A percentile compares a stretch with the other conserved stretches of the same genome.
phyloP scores from a whole-genome alignment of 2,329 filamentous ascomycete genomes.

The Juglanconis oblonga region DNA sequence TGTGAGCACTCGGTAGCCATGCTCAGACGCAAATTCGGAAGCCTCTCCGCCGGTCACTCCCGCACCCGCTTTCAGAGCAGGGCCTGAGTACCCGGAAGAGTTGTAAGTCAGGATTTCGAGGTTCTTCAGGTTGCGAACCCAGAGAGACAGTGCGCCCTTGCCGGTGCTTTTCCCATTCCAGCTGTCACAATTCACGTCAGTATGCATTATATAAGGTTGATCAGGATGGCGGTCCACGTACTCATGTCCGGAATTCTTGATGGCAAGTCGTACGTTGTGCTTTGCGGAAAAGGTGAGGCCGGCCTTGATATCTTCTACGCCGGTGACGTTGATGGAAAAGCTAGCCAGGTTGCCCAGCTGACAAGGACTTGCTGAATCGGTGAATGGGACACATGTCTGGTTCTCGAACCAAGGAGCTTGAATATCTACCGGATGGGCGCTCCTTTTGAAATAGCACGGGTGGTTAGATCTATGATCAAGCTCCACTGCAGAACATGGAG shows the following conservation, averaged over 20 bases:
- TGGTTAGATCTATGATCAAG: too few relatives aligned
- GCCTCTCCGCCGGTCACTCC: conserved; percentile 51
- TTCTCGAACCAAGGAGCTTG: conserved; percentile 33
- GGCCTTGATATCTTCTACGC: conserved; percentile 26
- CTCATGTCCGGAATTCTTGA: conserved; percentile 45
- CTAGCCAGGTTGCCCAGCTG: conserved; percentile 33
- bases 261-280: conserved; percentile 38
- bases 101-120: conserved; percentile 21
- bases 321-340: conserved; percentile 30
- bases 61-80: conserved; percentile 52
- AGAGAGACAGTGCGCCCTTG: conserved; percentile 42
- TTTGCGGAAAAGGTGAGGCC: conserved; percentile 31
- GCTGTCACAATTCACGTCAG: neutral
- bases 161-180: conserved; percentile 23
- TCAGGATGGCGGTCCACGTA: conserved; percentile 27
- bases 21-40: conserved; percentile 43
- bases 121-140: conserved; percentile 39
- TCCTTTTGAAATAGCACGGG: neutral
- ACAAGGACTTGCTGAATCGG: conserved; percentile 33
- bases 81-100: conserved; percentile 34
- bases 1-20: conserved; percentile 33
- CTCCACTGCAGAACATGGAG: too few relatives aligned
- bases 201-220: neutral
- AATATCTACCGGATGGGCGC: conserved; percentile 18
- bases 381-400: conserved; percentile 24